These are phyloP conservation scores for Thyridium curvatum DNA, from an alignment of 2,329 filamentous ascomycete genomes.

Conservation along the genomic window DNA sequence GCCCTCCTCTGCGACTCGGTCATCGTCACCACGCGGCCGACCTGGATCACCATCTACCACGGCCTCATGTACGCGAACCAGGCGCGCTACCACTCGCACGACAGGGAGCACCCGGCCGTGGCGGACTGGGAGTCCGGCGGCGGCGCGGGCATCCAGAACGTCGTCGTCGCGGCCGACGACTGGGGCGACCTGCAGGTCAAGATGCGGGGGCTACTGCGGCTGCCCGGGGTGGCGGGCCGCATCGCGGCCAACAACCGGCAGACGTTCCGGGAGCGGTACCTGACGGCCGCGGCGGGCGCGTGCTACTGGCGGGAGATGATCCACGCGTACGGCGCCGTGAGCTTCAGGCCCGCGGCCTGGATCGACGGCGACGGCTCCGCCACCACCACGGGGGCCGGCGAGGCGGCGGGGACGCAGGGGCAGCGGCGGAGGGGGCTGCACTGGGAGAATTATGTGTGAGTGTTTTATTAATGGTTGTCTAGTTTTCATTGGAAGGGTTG, in stretches of 20 bases:
- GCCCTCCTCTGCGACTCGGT: neutral
- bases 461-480: neutral
- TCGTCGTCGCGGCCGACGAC: constrained; percentile 1
- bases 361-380: neutral
- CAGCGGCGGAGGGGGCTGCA: neutral
- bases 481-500: neutral
- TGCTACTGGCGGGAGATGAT: constrained; percentile 1
- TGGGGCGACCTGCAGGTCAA: constrained; percentile 1
- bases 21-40: neutral
- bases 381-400: neutral
- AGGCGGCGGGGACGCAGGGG: constrained; percentile 8
- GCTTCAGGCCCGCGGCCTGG: neutral
- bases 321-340: neutral
- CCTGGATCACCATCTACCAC: neutral
- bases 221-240: neutral
- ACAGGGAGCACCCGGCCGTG: neutral
- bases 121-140: neutral
- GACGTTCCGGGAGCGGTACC: neutral
- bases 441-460: neutral
- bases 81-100: neutral
- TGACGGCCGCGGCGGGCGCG: neutral
- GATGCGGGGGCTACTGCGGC: neutral
- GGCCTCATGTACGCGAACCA: neutral
- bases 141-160: neutral
- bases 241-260: neutral